These are phyloP conservation scores for Taxillus chinensis DNA, from an alignment of 164 flowering plant species.

Conservation along the genomic window DNA sequence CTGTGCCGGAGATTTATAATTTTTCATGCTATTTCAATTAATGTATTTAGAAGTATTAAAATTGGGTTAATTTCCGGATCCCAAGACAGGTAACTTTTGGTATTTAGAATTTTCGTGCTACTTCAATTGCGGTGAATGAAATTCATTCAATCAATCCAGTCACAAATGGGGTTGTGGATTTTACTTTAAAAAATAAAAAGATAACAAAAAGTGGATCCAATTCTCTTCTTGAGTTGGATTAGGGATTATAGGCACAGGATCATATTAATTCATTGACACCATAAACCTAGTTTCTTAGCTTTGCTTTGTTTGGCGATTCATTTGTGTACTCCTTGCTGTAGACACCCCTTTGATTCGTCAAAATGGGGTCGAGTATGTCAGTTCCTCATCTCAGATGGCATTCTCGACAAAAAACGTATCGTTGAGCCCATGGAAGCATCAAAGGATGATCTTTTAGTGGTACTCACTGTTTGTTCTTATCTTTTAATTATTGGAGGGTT, in stretches of 20 bases:
- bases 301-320: not conserved
- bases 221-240: not conserved
- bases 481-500: not conserved
- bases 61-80: too few species aligned
- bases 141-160: too few species aligned
- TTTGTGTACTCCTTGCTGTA: constrained; percentile 14
- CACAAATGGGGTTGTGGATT: too few species aligned
- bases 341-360: constrained; percentile 97
- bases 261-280: not conserved
- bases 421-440: constrained; percentile 92
- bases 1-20: too few species aligned
- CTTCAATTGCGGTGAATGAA: too few species aligned
- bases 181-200: too few species aligned
- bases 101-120: too few species aligned
- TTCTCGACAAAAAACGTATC: constrained; percentile 38
- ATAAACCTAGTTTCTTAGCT: not conserved
- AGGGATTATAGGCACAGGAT: not conserved
- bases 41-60: too few species aligned
- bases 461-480: constrained; percentile 17
- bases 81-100: too few species aligned
- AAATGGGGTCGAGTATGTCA: constrained; percentile 89
- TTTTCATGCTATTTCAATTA: too few species aligned
- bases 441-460: constrained; percentile 86
- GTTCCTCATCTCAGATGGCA: constrained; percentile 45
- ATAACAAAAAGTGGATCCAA: not conserved